Base-by-base conservation (phyloP, 352 stramenopile species). In the Phytophthora brassicae region DNA sequence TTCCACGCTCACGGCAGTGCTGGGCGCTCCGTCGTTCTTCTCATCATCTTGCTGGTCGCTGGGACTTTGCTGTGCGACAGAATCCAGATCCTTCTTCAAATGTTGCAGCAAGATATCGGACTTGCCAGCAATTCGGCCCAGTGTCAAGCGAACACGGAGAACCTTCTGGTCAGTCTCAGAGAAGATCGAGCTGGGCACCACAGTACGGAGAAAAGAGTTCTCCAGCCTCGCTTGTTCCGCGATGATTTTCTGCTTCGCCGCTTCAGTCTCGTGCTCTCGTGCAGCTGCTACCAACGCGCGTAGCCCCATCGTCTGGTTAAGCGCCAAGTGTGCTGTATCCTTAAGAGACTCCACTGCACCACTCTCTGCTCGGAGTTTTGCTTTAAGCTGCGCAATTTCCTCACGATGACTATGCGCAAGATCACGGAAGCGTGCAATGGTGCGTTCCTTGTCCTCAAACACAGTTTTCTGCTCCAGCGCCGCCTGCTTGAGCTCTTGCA, bases 361-460 rank as follows among this genome's bases (percentile, higher is more conserved):
- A 19, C 66, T 81, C 49, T 94, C 86, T 6, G 70, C 69, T 17
- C 84, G 84, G 23, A 94, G 75, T 59, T 92, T 85, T 11, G 81
- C 74, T 60, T 90, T 89, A 4, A 94, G 38, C 49, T 84, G 75
- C 5, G 76, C 70, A 57, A 94, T 89, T 17, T 94, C 83, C 38
- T 92, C 86, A 35, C 86, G 83, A 42, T 82, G 84, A 28, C 69
- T 70, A 14, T 85, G 77, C 0, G 79, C 80, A 17, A 86, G 73
- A 26, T 95, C 86, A 41, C 86, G 80, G 69, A 95, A 95, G 8
- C 83, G 79, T 0, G 74, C 75, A 49, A 95, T 92, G 28, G 82
- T 95, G 17, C 86, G 79, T 35, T 95, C 86, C 35, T 84, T 84
- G 56, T 95, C 86, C 39, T 95, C 79, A 4, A 92, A 63, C 0